These are phyloP conservation scores for Cladosporium phlei DNA, from an alignment of 2,329 filamentous ascomycete genomes.

Conservation along the genomic window DNA sequence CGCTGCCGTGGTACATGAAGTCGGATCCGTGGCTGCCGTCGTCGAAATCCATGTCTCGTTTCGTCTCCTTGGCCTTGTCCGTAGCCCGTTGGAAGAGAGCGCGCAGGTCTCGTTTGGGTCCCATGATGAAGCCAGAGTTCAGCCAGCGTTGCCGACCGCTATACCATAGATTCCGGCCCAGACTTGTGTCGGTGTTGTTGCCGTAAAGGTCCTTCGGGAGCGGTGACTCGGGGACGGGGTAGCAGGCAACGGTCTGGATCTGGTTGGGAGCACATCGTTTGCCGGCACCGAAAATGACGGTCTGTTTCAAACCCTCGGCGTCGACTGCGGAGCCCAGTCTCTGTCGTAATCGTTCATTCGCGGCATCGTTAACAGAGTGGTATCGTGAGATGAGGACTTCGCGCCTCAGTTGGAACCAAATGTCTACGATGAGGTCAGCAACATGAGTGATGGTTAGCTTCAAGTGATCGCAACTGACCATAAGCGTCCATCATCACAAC, in stretches of 20 bases:
- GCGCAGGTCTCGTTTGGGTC: constrained; percentile 23
- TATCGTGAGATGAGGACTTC: constrained; percentile 24
- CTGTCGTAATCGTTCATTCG: constrained; percentile 45
- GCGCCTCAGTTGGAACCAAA: constrained; percentile 25
- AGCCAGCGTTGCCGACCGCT: constrained; percentile 23
- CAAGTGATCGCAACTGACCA: constrained; percentile 12
- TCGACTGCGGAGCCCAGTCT: constrained; percentile 16
- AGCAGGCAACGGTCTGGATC: constrained; percentile 45
- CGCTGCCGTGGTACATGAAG: constrained; percentile 24
- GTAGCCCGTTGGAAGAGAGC: constrained; percentile 21
- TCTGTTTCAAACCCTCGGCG: constrained; percentile 43
- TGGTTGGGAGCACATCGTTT: constrained; percentile 48
- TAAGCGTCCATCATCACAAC: constrained; percentile 27
- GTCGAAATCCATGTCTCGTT: constrained; percentile 21
- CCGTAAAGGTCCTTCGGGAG: constrained; percentile 47
- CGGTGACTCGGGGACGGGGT: constrained; percentile 47
- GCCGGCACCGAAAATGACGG: constrained; percentile 52
- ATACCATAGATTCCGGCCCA: constrained; percentile 7
- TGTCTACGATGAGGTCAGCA: constrained; percentile 17
- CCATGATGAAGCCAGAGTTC: constrained; percentile 24
- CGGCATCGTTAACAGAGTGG: constrained; percentile 20
- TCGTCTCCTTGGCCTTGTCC: constrained; percentile 20
- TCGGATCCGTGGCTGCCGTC: constrained; percentile 23
- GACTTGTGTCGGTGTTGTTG: constrained; percentile 20
- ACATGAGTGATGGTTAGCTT: background rate